phyloP scores from a whole-genome alignment of 2,329 filamentous ascomycete species.

The Apiospora sp. region DNA sequence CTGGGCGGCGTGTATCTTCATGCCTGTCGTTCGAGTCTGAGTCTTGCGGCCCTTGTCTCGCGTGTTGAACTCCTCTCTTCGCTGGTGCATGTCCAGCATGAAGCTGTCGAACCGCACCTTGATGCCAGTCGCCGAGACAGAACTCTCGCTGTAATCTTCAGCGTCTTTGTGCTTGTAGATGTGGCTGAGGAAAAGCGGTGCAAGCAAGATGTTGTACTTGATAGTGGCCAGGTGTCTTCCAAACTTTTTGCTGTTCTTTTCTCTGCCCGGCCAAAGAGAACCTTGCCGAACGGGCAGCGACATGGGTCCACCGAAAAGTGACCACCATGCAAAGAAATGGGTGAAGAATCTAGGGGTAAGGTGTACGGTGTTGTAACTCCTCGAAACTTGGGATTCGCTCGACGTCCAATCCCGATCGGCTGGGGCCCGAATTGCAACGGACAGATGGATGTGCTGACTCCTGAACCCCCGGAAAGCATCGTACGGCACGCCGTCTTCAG shows the following conservation, averaged over 20 bases:
- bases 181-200: conserved; percentile 92
- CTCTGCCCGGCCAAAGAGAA: conserved; percentile 85
- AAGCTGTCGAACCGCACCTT: conserved; percentile 97
- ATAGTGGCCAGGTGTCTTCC: conserved; percentile 96
- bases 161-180: conserved; percentile 98
- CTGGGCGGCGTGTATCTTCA: conserved; percentile 95
- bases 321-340: conserved; percentile 98
- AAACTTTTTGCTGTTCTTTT: conserved; percentile 99
- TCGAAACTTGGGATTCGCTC: conserved; percentile 76
- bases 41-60: conserved; percentile 79
- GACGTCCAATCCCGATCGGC: conserved; percentile 86
- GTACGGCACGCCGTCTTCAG: conserved; percentile 67
- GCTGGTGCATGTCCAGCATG: conserved; percentile 94
- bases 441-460: conserved; percentile 95
- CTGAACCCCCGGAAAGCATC: conserved; percentile 98
- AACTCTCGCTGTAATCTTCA: conserved; percentile 79
- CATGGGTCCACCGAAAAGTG: conserved; percentile 92
- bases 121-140: conserved; percentile 91
- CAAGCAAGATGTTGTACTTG: conserved; percentile 94
- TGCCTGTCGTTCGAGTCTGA: conserved; percentile 84
- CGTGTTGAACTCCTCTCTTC: conserved; percentile 89
- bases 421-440: conserved; percentile 88
- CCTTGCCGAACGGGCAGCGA: conserved; percentile 94
- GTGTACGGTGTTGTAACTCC: conserved; percentile 96
- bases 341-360: conserved; percentile 96